Evolutionary conservation across 140 eudicot species (phyloP), one percentile per base, ranked within the genome.

Genomic region (Ambrosia hybrid): DNA sequence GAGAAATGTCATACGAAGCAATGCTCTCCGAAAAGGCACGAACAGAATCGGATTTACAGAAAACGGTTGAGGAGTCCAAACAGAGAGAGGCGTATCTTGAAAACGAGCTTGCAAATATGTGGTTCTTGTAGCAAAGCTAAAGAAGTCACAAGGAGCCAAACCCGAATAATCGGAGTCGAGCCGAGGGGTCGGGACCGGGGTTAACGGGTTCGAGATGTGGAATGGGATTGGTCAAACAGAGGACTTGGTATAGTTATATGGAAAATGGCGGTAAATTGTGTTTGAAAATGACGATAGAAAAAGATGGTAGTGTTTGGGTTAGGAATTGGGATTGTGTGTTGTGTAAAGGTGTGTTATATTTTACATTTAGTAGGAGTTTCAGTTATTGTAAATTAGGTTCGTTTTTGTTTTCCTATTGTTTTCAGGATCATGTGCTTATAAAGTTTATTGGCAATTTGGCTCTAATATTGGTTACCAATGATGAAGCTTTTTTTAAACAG

Each of bases 51-150:
- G 88, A 87, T 14, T 66, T 93, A 43, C 91, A 90, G 67, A 73
- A 86, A 17, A 84, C 63, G 57, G 91, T 93, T 0, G 96, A 85
- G 75, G 97, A 90, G 66, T 90, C 89, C 2, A 93, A 93, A 76
- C 86, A 90, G 73, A 72, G 91, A 78, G 98, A 93, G 76, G 89
- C 98, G 15, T 90, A 93, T 84, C 86, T 93, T 4, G 98, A 93
- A 68, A 93, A 93, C 15, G 98, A 93, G 73, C 96, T 93, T 1
- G 97, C 98, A 14, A 90, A 85, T 72, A 90, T 93, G 98, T 93
- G 98, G 85, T 90, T 61, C 96, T 89, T 26, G 96, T 93, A 65
- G 95, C 97, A 8, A 93, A 90, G 83, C 81, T 89, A 34, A 93
- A 84, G 69, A 90, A 85, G 76, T 84, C 96, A 34, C 95, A 84